Evolutionary conservation across 202 grass and related monocot genomes (phyloP).

Genomic region (Panicum hallii): DNA sequence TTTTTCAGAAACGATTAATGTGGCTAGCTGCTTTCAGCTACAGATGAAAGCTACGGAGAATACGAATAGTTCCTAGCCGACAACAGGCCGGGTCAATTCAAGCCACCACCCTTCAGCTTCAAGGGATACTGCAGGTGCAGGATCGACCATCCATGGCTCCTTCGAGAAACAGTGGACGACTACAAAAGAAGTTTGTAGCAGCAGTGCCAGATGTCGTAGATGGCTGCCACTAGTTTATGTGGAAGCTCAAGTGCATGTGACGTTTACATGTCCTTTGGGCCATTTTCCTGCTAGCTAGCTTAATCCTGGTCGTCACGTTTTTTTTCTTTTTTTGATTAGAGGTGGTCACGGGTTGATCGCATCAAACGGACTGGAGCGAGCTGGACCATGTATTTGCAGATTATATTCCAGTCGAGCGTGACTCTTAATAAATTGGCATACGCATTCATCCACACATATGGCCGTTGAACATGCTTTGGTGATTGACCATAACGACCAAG

Average conservation of each 20-base stretch:
- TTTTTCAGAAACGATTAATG: too few relatives aligned
- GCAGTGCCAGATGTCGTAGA: background rate
- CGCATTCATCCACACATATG: too few relatives aligned
- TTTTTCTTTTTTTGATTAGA: too few relatives aligned
- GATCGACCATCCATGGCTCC: background rate
- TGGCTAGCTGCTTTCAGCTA: too few relatives aligned
- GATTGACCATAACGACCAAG: too few relatives aligned
- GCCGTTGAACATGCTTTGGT: too few relatives aligned
- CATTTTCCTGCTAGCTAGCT: background rate
- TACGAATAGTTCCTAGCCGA: background rate
- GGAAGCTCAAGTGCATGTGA: background rate
- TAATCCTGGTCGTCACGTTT: too few relatives aligned
- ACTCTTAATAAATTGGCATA: background rate
- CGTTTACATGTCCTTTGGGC: background rate
- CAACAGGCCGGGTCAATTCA: too few relatives aligned
- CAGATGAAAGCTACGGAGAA: background rate
- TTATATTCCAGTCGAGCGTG: too few relatives aligned
- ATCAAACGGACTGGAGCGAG: background rate
- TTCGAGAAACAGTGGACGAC: background rate
- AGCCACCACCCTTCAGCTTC: background rate
- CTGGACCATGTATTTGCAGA: background rate
- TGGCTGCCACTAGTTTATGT: background rate
- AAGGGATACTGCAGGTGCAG: background rate
- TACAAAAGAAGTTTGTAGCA: background rate
- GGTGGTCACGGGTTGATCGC: background rate